A percentile compares a stretch with the other conserved stretches of the same genome.
phyloP scores from a whole-genome alignment of 2,329 filamentous ascomycete species.

The Talaromyces sp. region DNA sequence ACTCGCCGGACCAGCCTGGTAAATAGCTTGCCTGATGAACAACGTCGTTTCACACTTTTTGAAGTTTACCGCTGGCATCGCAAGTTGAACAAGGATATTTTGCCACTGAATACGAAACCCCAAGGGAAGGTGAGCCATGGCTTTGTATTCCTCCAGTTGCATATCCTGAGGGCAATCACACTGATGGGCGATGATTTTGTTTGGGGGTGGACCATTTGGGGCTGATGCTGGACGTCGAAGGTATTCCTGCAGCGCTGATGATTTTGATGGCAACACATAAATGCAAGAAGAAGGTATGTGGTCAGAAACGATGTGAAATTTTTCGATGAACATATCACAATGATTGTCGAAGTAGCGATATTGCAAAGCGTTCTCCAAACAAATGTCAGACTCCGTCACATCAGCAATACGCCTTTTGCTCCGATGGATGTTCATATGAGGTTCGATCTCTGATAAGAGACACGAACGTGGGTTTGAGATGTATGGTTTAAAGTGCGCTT shows the following conservation, averaged over 20 bases:
- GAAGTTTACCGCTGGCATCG: neutral
- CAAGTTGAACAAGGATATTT: neutral
- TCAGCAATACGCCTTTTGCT: neutral
- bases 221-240: neutral
- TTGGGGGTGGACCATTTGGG: constrained; percentile 27
- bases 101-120: neutral
- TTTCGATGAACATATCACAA: neutral
- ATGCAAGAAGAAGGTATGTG: neutral
- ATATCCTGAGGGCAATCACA: constrained; percentile 7
- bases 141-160: neutral
- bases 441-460: neutral
- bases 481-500: neutral
- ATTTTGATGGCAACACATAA: neutral
- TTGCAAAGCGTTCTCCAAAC: neutral
- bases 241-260: neutral
- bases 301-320: neutral
- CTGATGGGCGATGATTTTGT: constrained; percentile 49
- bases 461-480: neutral
- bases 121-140: neutral
- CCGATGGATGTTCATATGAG: neutral
- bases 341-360: neutral
- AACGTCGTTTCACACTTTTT: neutral
- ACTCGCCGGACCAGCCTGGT: neutral
- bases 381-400: neutral
- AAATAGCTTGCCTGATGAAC: neutral